Evolutionary conservation across 495 filamentous ascomycete genomes (phyloP).

Genomic region (Neurospora sp.): DNA sequence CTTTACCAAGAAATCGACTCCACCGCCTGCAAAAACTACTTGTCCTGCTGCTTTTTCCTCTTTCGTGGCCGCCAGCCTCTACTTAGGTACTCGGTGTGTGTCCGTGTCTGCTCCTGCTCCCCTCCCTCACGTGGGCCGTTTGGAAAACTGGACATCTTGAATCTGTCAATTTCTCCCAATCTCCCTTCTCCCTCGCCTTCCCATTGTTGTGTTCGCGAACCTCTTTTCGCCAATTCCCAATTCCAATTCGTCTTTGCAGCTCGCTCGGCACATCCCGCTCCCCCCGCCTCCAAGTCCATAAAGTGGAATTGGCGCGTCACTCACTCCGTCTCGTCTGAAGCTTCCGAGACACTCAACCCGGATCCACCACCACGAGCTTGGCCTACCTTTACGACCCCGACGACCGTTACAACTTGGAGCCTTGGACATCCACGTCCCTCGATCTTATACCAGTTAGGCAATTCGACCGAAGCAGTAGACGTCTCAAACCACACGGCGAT

Average conservation of each 20-base stretch:
- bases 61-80: neutral
- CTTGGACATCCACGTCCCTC: neutral
- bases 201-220: neutral
- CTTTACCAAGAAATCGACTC: neutral
- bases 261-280: neutral
- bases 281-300: neutral
- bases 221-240: neutral
- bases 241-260: neutral
- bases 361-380: neutral
- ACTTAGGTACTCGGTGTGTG: neutral
- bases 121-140: neutral
- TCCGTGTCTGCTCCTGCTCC: neutral
- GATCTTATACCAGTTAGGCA: neutral
- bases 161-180: neutral
- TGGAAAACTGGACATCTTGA: neutral
- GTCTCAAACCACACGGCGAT: neutral
- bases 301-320: neutral
- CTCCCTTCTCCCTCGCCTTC: neutral
- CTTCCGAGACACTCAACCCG: neutral
- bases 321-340: neutral
- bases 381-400: neutral
- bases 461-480: neutral
- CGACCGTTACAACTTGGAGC: neutral
- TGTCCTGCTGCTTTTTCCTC: slow-evolving; percentile 3
- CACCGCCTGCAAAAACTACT: neutral